Conservation (phyloP, 208 protist species). For the Trichomonas vaginalis region DNA sequence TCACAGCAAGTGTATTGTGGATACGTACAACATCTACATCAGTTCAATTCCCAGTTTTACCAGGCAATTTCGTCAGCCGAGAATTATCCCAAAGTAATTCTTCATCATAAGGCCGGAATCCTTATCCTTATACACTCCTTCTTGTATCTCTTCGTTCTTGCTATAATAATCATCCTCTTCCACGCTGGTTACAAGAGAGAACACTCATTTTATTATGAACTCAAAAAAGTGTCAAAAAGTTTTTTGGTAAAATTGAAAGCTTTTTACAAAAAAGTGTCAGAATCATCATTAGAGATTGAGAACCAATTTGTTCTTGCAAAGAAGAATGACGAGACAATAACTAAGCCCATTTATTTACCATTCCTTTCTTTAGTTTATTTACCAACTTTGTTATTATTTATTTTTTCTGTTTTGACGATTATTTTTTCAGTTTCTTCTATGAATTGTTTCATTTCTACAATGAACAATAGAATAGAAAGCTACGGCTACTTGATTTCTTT, state of each 20-base stretch:
- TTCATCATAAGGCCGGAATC: background rate
- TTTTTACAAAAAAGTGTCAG: background rate
- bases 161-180: background rate
- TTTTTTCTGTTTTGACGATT: background rate
- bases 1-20: background rate
- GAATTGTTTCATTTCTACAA: background rate
- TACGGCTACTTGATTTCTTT: background rate
- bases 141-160: background rate
- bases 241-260: background rate
- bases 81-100: background rate
- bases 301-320: background rate
- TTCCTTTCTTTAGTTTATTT: background rate
- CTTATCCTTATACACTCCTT: background rate
- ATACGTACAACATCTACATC: background rate
- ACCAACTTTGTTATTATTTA: background rate
- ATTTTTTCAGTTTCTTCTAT: background rate
- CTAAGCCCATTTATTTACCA: background rate
- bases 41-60: background rate
- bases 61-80: background rate
- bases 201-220: background rate
- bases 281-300: background rate
- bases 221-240: background rate
- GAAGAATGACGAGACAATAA: background rate
- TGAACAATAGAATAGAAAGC: background rate
- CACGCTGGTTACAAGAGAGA: background rate